phyloP scores from a whole-genome alignment of 257 asterid genomes.

The Mentha longifolia region DNA sequence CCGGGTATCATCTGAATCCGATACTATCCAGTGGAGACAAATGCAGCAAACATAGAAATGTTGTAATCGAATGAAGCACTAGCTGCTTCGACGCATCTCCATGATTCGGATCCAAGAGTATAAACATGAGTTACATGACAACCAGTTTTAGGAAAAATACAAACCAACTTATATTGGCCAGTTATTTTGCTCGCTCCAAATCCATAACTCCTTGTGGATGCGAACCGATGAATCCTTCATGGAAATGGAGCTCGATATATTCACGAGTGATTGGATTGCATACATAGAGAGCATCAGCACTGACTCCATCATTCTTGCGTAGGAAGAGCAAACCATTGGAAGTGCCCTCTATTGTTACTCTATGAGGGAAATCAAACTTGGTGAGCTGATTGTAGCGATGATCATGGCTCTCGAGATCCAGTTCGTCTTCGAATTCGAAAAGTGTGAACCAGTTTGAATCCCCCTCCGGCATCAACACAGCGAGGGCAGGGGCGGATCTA shows the following conservation, averaged over 20 bases:
- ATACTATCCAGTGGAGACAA: not conserved
- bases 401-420: not conserved
- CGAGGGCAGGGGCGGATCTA: not conserved
- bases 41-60: not conserved
- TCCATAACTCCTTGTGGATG: not conserved
- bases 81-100: constrained; percentile 1
- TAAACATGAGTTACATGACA: not conserved
- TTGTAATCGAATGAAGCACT: not conserved
- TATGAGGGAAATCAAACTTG: not conserved
- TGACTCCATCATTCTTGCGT: not conserved
- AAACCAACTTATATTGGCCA: not conserved
- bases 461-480: not conserved
- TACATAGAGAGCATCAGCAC: not conserved
- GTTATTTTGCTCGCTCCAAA: not conserved
- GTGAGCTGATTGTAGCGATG: not conserved
- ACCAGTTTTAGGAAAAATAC: not conserved
- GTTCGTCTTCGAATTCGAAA: not conserved
- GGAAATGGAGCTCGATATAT: not conserved
- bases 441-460: not conserved
- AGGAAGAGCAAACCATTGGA: constrained; percentile 39
- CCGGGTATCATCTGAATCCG: not conserved
- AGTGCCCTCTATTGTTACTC: not conserved
- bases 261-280: constrained; percentile 10
- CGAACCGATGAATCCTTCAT: too few species aligned
- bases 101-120: not conserved